Evolutionary conservation across 441 rosid genomes (phyloP).

Genomic region (Bocquillonia castaneifolia): DNA sequence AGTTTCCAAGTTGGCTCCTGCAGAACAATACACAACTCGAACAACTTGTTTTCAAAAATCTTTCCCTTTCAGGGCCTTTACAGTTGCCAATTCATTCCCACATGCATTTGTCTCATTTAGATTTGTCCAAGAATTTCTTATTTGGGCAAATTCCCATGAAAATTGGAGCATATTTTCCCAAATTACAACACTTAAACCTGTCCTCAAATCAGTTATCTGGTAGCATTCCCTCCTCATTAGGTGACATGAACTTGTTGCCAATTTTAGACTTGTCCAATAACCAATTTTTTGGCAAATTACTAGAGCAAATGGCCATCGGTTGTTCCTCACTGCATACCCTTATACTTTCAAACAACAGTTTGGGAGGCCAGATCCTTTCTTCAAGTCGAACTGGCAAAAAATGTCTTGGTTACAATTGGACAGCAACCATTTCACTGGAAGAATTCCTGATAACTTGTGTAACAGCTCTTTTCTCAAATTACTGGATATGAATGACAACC

Average conservation of each 20-base stretch:
- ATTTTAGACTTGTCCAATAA: background rate
- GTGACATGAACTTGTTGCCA: background rate
- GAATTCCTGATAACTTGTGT: conserved; percentile 8
- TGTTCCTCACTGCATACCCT: background rate
- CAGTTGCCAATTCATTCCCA: conserved; percentile 13
- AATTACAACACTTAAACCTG: background rate
- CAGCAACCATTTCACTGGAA: conserved; percentile 13
- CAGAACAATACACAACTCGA: conserved; percentile 23
- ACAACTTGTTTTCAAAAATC: background rate
- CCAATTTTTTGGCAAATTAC: background rate
- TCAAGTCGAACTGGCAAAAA: background rate
- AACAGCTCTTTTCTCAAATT: background rate
- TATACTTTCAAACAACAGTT: background rate
- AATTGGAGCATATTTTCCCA: conserved; percentile 16
- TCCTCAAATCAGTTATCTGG: conserved; percentile 10
- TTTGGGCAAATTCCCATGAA: conserved; percentile 14
- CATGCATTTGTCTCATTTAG: background rate
- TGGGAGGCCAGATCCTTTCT: background rate
- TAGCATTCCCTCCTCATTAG: conserved; percentile 17
- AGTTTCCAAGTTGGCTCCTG: conserved; percentile 18
- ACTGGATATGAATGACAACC: conserved; percentile 9
- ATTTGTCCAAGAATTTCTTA: conserved; percentile 19
- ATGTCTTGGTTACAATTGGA: background rate
- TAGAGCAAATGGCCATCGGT: background rate
- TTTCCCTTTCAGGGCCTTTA: conserved; percentile 18